Evolutionary conservation across 2,329 filamentous ascomycete species (phyloP).

Genomic region (Fusarium virguliforme): DNA sequence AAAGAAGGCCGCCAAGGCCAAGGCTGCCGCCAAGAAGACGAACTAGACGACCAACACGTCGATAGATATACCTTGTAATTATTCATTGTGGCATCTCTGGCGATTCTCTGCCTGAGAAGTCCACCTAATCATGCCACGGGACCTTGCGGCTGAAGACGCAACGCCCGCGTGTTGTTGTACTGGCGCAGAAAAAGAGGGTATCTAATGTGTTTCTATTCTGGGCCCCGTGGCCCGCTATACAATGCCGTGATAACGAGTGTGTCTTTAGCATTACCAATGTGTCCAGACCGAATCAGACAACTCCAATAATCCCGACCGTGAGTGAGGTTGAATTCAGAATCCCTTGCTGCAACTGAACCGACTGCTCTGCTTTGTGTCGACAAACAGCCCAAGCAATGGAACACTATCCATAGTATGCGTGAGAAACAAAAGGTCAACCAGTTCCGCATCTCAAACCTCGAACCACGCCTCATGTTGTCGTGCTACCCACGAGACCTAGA

Average conservation of each 20-base stretch:
- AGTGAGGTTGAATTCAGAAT: constrained; percentile 43
- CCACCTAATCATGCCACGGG: constrained; percentile 41
- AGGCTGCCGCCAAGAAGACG: constrained; percentile 90
- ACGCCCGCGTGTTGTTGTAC: constrained; percentile 18
- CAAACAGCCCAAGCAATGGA: constrained; percentile 35
- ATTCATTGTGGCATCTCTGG: constrained; percentile 33
- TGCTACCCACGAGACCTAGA: constrained; percentile 58
- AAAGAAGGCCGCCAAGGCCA: constrained; percentile 96
- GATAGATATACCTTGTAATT: constrained; percentile 46
- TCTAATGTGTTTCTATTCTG: constrained; percentile 57
- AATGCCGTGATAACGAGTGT: constrained; percentile 49
- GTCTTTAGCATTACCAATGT: constrained; percentile 51
- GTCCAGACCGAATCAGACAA: constrained; percentile 52
- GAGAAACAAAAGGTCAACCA: constrained; percentile 47
- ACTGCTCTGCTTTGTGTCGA: constrained; percentile 33
- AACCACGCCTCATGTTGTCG: constrained; percentile 23
- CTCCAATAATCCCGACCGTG: constrained; percentile 46
- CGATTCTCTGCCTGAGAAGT: constrained; percentile 29
- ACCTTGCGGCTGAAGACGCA: constrained; percentile 10
- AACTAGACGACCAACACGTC: constrained; percentile 64
- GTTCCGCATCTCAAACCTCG: constrained; percentile 30
- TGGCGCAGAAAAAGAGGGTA: constrained; percentile 49
- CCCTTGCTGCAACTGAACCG: constrained; percentile 31
- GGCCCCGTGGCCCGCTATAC: constrained; percentile 43
- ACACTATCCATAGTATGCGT: constrained; percentile 31